Evolutionary conservation across 2,329 filamentous ascomycete genomes (phyloP), one percentile per base, ranked within the genome.

Genomic region (Cladosporium sp.): DNA sequence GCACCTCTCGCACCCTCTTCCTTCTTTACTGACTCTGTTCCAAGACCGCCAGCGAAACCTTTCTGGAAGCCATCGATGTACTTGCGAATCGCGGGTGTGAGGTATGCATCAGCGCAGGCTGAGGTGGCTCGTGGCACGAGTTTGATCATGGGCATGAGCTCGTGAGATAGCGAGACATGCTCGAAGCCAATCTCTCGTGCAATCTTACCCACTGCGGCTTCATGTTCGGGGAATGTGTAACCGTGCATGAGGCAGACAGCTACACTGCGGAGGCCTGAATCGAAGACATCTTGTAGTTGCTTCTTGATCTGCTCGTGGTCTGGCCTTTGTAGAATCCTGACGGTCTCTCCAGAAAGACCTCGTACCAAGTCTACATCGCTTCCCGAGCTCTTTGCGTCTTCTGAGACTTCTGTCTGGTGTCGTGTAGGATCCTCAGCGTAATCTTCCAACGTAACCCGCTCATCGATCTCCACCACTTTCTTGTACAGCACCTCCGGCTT

Each of bases 181-280:
- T 86, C 79, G 74, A 96, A 95, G 1, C 93, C 93, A 69, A 96
- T 88, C 18, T 95, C 89, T 65, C 82, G 84, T 0, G 93, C 93
- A 57, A 97, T 81, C 69, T 83, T 85, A 18, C 92, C 92, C 11
- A 97, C 84, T 49, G 92, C 74, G 0, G 89, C 88, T 75, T 97
- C 93, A 71, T 97, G 93, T 58, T 91, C 87, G 0, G 92, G 92
- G 73, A 92, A 97, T 0, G 92, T 96, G 75, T 97, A 97, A 5
- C 90, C 91, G 75, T 97, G 93, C 88, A 97, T 93, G 66, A 97
- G 80, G 72, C 92, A 96, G 1, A 97, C 92, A 3, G 93, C 93
- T 70, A 97, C 89, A 75, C 91, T 96, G 68, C 85, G 85, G 71
- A 96, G 89, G 0, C 91, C 91, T 34, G 83, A 80, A 67, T 90